Conservation (phyloP, 352 stramenopile species). For the Pythium phragmiticola region DNA sequence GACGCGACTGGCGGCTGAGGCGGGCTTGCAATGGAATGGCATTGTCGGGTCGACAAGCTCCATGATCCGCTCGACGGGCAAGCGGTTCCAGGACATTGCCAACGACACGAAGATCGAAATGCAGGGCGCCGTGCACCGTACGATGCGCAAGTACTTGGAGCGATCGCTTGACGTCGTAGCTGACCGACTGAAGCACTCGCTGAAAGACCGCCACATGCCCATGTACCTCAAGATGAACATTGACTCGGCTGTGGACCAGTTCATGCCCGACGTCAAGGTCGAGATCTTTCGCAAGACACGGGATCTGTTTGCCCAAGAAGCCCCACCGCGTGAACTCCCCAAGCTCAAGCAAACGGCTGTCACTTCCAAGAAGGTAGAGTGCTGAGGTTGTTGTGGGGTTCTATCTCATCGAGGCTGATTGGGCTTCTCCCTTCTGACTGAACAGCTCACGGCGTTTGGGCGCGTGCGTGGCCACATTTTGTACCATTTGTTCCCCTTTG, state of each 20-base stretch:
- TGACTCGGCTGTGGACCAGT: slow-evolving; percentile 80
- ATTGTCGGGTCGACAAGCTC: slow-evolving; percentile 76
- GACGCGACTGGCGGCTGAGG: slow-evolving; percentile 42
- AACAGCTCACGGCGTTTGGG: slow-evolving; percentile 38
- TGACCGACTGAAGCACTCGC: slow-evolving; percentile 61
- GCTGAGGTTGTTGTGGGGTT: neutral
- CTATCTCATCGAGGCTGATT: neutral
- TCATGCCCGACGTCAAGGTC: slow-evolving; percentile 88
- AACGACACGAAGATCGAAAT: slow-evolving; percentile 85
- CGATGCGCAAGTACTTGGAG: slow-evolving; percentile 73
- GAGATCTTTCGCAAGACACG: slow-evolving; percentile 86
- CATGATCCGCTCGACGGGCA: slow-evolving; percentile 79
- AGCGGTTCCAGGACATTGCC: slow-evolving; percentile 80
- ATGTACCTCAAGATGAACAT: slow-evolving; percentile 83
- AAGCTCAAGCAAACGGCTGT: slow-evolving; percentile 6
- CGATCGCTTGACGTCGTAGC: slow-evolving; percentile 77
- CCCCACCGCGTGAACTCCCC: slow-evolving; percentile 11
- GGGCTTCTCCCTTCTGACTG: neutral
- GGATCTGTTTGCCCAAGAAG: slow-evolving; percentile 61
- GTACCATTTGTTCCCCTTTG: slow-evolving; percentile 86
- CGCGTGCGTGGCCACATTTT: slow-evolving; percentile 73
- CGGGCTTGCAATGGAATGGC: slow-evolving; percentile 48
- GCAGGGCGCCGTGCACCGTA: slow-evolving; percentile 78
- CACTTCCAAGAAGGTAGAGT: slow-evolving; percentile 8
- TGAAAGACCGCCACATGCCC: slow-evolving; percentile 87